phyloP scores from a whole-genome alignment of 371 early-diverging fungal genomes.

The Blyttiomyces sp. region DNA sequence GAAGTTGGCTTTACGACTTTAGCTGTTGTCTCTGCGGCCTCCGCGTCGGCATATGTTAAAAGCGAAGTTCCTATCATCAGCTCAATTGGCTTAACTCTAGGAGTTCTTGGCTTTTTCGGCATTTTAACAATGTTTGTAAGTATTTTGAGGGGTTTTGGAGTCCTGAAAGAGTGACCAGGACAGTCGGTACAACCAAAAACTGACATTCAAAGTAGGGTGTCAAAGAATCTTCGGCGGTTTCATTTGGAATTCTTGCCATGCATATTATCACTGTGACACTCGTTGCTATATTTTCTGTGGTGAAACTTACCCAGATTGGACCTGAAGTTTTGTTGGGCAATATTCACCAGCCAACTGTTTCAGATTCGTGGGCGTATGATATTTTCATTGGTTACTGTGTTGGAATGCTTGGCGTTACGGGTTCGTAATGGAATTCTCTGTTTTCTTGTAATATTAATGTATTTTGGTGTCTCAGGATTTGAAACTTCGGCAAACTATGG shows the following conservation, averaged over 20 bases:
- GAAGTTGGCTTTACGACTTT: slow-evolving; percentile 14
- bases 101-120: slow-evolving; percentile 39
- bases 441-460: not conserved
- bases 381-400: slow-evolving; percentile 55
- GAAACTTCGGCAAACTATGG: slow-evolving; percentile 12
- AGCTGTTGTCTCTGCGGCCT: slow-evolving; percentile 55
- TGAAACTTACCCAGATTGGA: slow-evolving; percentile 39
- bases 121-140: slow-evolving; percentile 16
- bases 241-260: slow-evolving; percentile 40
- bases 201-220: slow-evolving; percentile 28
- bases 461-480: slow-evolving; percentile 6
- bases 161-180: no score
- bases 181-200: no score
- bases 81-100: slow-evolving; percentile 44
- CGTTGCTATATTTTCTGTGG: slow-evolving; percentile 42
- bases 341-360: slow-evolving; percentile 38
- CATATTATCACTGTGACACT: slow-evolving; percentile 44
- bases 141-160: no score
- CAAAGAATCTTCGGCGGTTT: slow-evolving; percentile 46
- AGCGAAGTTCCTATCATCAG: slow-evolving; percentile 42
- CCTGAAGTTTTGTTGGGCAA: slow-evolving; percentile 41
- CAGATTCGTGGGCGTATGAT: slow-evolving; percentile 21
- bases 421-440: slow-evolving; percentile 46
- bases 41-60: slow-evolving; percentile 52
- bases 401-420: slow-evolving; percentile 59